Evolutionary conservation across 768 basidiomycete species (phyloP), one percentile per base, ranked within the genome.

Genomic region (Tephrocybe sp.): DNA sequence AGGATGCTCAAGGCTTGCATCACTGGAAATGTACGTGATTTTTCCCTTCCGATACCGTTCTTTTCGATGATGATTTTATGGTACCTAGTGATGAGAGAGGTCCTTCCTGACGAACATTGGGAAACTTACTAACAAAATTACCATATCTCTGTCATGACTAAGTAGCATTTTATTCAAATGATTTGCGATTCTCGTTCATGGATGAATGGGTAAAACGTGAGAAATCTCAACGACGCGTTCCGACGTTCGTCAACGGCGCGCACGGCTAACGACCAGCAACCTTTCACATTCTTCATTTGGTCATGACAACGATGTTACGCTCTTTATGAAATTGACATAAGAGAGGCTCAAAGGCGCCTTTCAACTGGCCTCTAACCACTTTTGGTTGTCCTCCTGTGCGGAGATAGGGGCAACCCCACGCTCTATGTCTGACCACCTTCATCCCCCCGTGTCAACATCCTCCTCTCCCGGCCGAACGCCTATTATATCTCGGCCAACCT

Each of bases 91-190:
- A 94, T 94, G 90, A 79, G 88, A 49, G 68, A 82, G 25, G 78
- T 89, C n/a, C 59, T 93, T 55, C 80, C 85, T 0, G 79, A 86
- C 51, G 56, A 78, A 11, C 72, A 86, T 54, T 92, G 90, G 90
- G 86, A 89, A 67, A 86, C 83, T 5, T 91, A 84, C 64, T 92
- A 69, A 42, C n/a, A 11, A 50, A 38, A 19, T 34, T 19, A 7
- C 21, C 6, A 19, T 9, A 21, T 38, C 37, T 38, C 6, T 38
- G n/a, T 4, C n/a, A 7, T 12, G n/a, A n/a, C n/a, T n/a, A n/a
- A n/a, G n/a, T n/a, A n/a, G n/a, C n/a, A n/a, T n/a, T n/a, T n/a
- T n/a, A n/a, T n/a, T n/a, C n/a, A n/a, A n/a, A n/a, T n/a, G n/a
- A n/a, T n/a, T n/a, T n/a, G n/a, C n/a, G n/a, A n/a, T n/a, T n/a